phyloP scores from a whole-genome alignment of 108 stramenopile genomes.

The Skeletonema tropicum region DNA sequence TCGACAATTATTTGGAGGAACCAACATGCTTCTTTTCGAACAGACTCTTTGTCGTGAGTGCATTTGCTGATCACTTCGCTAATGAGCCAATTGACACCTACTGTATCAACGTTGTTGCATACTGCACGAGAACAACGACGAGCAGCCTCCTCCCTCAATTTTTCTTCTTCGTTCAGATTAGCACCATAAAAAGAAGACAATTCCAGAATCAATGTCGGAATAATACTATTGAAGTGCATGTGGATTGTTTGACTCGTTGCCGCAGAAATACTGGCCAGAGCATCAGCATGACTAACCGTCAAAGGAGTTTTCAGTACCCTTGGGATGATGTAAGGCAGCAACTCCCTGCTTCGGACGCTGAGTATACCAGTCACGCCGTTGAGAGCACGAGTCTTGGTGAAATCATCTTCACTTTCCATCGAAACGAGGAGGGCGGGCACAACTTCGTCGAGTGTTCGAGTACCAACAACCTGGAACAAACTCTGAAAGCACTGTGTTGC shows the following conservation, averaged over 20 bases:
- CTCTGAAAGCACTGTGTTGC: conserved; percentile 96
- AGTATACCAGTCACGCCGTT: conserved; percentile 94
- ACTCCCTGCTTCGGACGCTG: conserved; percentile 87
- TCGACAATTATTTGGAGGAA: conserved; percentile 70
- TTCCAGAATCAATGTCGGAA: conserved; percentile 74
- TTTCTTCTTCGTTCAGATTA: conserved; percentile 58
- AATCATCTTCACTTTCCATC: conserved; percentile 73
- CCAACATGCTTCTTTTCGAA: conserved; percentile 81
- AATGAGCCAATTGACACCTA: conserved; percentile 84
- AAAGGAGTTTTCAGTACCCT: conserved; percentile 86
- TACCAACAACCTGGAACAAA: conserved; percentile 89
- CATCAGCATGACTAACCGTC: conserved; percentile 81
- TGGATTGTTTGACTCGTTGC: conserved; percentile 89
- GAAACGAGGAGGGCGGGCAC: conserved; percentile 92
- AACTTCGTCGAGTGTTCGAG: conserved; percentile 87
- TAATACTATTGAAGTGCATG: conserved; percentile 79
- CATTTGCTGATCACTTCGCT: conserved; percentile 79
- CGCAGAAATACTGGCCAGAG: conserved; percentile 87
- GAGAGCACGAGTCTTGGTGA: conserved; percentile 76
- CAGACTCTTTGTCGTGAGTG: conserved; percentile 70
- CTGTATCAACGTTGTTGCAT: conserved; percentile 66
- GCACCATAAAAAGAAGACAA: conserved; percentile 61
- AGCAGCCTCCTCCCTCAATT: conserved; percentile 57
- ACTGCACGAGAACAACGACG: conserved; percentile 70
- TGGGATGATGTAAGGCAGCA: conserved; percentile 95